A percentile compares a stretch with the other conserved stretches of the same genome.
These are phyloP conservation scores for Talaromyces sp. DNA, from an alignment of 2,329 filamentous ascomycete genomes.

Conservation along the genomic window DNA sequence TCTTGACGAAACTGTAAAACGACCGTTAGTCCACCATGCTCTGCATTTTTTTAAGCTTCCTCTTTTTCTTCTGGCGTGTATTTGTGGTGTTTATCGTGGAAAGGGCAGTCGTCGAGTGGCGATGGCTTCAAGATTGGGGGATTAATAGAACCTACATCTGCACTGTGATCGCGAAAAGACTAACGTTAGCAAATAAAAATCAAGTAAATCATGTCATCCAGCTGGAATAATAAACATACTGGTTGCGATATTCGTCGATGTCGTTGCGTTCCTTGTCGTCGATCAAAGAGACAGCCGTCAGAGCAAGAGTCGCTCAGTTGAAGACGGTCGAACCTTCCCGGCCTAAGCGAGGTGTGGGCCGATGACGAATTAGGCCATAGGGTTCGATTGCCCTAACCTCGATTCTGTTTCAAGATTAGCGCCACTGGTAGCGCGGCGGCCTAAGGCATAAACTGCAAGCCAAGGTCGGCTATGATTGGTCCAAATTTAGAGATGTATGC, in stretches of 20 bases:
- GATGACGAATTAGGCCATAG: conserved; percentile 21
- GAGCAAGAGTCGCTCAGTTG: conserved; percentile 11
- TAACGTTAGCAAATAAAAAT: conserved; percentile 46
- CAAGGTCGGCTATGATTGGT: conserved; percentile 7
- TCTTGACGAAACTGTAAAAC: conserved; percentile 89
- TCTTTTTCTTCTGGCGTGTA: background rate
- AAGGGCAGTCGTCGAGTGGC: conserved; percentile 19
- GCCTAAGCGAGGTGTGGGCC: conserved; percentile 42
- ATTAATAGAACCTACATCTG: conserved; percentile 70
- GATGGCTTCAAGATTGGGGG: conserved; percentile 26
- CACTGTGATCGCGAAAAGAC: conserved; percentile 57
- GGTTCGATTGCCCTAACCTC: conserved; percentile 42
- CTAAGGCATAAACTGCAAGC: background rate
- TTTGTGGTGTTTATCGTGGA: background rate
- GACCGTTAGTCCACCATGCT: background rate
- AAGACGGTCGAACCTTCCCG: conserved; percentile 13
- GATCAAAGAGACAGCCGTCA: conserved; percentile 25
- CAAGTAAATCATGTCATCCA: conserved; percentile 1
- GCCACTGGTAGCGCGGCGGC: background rate
- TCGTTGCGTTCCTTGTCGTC: conserved; percentile 40
- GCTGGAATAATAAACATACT: conserved; percentile 37
- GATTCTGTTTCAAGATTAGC: conserved; percentile 4
- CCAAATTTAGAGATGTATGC: background rate
- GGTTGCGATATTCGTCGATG: conserved; percentile 43
- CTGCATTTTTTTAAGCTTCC: background rate